These are phyloP conservation scores for Claviceps monticola DNA, from an alignment of 2,329 filamentous ascomycete genomes.

Conservation along the genomic window DNA sequence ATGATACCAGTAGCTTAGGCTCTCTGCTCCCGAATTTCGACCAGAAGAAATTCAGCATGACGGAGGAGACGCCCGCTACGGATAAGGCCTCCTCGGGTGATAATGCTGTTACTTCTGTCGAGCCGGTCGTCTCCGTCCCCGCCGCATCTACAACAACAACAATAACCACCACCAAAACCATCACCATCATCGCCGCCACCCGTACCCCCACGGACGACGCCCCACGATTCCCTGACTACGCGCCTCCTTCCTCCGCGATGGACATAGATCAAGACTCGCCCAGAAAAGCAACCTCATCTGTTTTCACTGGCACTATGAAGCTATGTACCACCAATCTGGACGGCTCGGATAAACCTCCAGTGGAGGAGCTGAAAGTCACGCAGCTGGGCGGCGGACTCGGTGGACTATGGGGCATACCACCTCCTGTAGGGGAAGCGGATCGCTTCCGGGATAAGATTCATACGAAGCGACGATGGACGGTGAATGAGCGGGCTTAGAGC, in stretches of 20 bases:
- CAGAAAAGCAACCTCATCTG: constrained; percentile 12
- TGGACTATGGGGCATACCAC: constrained; percentile 32
- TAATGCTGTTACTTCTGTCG: background rate
- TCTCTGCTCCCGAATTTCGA: constrained; percentile 39
- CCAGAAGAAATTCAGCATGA: constrained; percentile 19
- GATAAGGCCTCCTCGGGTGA: background rate
- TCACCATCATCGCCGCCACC: background rate
- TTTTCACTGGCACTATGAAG: constrained; percentile 23
- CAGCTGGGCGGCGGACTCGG: constrained; percentile 24
- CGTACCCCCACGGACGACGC: constrained; percentile 4
- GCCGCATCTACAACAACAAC: background rate
- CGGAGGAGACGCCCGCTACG: background rate
- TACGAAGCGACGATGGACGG: constrained; percentile 41
- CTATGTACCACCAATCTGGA: constrained; percentile 20
- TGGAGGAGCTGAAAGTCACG: constrained; percentile 18
- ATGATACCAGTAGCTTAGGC: constrained; percentile 35
- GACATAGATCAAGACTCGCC: background rate
- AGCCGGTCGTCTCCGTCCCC: background rate
- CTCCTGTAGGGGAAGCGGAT: constrained; percentile 31
- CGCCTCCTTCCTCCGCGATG: constrained; percentile 2
- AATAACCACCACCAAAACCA: too few species aligned
- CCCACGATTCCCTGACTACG: constrained; percentile 1
- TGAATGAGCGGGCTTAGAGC: constrained; percentile 30
- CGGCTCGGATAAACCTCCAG: constrained; percentile 13
- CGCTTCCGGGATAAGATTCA: constrained; percentile 29